A percentile compares a stretch with the other conserved stretches of the same genome.
phyloP scores from a whole-genome alignment of 2,329 filamentous ascomycete genomes.

The Fusarium temperatum region DNA sequence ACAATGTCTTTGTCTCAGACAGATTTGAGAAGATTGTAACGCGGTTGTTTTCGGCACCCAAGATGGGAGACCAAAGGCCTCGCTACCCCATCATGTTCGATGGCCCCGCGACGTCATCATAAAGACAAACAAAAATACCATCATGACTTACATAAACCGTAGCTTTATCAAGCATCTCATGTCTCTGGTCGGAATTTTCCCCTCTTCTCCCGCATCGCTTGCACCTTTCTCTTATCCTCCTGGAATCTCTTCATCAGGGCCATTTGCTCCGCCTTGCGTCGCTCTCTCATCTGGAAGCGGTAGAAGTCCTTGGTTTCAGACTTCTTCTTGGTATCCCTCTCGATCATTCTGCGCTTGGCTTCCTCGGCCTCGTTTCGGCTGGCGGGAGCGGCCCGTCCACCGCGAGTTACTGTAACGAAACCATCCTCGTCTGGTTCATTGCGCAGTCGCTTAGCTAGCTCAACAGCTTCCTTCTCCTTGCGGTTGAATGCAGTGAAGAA shows the following conservation, averaged over 20 bases:
- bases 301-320: conserved; percentile 79
- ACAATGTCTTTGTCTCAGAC: conserved; percentile 56
- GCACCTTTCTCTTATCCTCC: conserved; percentile 76
- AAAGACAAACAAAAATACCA: conserved; percentile 19
- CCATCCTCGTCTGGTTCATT: conserved; percentile 93
- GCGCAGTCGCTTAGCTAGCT: conserved; percentile 70
- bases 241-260: conserved; percentile 77
- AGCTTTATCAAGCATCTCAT: conserved; percentile 37
- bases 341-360: conserved; percentile 65
- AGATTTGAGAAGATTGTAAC: conserved; percentile 72
- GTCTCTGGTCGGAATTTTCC: conserved; percentile 67
- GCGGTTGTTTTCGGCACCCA: conserved; percentile 71
- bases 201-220: conserved; percentile 74
- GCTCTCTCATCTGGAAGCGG: conserved; percentile 82
- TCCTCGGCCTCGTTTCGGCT: conserved; percentile 75
- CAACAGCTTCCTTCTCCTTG: conserved; percentile 72
- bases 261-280: conserved; percentile 77
- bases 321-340: conserved; percentile 70
- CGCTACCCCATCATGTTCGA: conserved; percentile 46
- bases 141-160: conserved; percentile 23
- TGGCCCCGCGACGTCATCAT: conserved; percentile 66
- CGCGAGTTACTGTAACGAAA: conserved; percentile 89
- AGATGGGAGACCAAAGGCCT: conserved; percentile 41
- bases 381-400: conserved; percentile 78
- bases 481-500: conserved; percentile 86